Base-by-base conservation (phyloP, 257 asterid genomes). In the Osmanthus fragrans region DNA sequence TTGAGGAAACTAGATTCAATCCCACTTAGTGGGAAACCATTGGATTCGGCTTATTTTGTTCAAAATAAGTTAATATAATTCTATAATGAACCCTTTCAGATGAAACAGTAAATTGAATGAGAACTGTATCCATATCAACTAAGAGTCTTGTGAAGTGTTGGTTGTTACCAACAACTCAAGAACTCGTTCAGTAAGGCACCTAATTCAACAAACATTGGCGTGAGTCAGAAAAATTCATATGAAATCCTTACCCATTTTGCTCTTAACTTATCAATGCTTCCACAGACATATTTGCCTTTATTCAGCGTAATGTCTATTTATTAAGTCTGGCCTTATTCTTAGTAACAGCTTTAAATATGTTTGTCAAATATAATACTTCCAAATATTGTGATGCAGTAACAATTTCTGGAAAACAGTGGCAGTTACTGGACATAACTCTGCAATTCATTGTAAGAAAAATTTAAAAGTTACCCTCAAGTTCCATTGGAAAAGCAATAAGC, bases 401-500 rank as follows among this genome's bases (percentile, higher is more conserved):
- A 34, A 73, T 21, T 45, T 54, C 54, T 33, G 27, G 16, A 16
- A 33, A 36, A 58, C 66, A 58, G 30, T 9, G 30, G 66, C 66
- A 5, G 3, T 56, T n/a, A 21, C 27, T 19, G 29, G 64, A 56
- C 29, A n/a, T 6, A 19, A 56, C 25, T 21, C 29, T 56, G 9
- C 21, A 56, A 19, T 58, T 8, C 29, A 21, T 58, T 58, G 66
- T 58, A 58, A 58, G 29, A 58, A 58, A 21, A 58, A 10, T 58
- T 7, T 23, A 58, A 3, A 58, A 21, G 13, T 23, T 21, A 10
- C 66, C 66, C 47, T 77, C 54, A 36, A 27, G 25, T 63, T 68
- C 29, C 49, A 65, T 63, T 7, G 21, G 40, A 54, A 77, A 79
- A 33, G 69, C 33, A 75, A 70, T 33, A 75, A 77, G 42, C 37